Evolutionary conservation across 2,329 filamentous ascomycete genomes (phyloP).

Genomic region (Aureobasidium sp.): DNA sequence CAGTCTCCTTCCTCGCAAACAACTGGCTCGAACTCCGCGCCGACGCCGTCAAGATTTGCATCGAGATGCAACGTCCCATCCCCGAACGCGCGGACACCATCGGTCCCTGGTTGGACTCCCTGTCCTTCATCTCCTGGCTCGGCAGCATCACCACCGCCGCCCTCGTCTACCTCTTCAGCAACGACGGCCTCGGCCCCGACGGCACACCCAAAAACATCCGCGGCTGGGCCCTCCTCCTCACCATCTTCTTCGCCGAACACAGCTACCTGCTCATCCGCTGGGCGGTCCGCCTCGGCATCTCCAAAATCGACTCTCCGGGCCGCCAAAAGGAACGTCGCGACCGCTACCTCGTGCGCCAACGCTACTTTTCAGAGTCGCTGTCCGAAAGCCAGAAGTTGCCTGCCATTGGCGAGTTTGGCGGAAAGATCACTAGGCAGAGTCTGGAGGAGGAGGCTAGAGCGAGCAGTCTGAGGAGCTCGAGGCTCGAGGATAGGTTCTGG

Average conservation of each 20-base stretch:
- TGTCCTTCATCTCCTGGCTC: constrained; percentile 88
- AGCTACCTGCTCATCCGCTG: constrained; percentile 72
- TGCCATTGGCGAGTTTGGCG: constrained; percentile 39
- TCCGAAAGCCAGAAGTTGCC: constrained; percentile 43
- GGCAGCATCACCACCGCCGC: constrained; percentile 81
- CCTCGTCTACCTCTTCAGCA: constrained; percentile 80
- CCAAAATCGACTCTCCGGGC: constrained; percentile 76
- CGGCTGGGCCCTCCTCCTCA: constrained; percentile 70
- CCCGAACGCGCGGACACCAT: constrained; percentile 90
- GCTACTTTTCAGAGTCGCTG: constrained; percentile 65
- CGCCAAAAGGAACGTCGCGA: constrained; percentile 77
- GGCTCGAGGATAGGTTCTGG: constrained; percentile 45
- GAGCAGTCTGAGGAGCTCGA: constrained; percentile 32
- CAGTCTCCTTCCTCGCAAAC: constrained; percentile 81
- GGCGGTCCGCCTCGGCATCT: constrained; percentile 61
- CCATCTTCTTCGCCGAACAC: constrained; percentile 81
- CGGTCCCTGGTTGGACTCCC: constrained; percentile 78
- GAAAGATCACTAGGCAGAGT: constrained; percentile 54
- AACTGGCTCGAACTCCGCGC: constrained; percentile 93
- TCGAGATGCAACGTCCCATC: constrained; percentile 79
- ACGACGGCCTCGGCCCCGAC: constrained; percentile 53
- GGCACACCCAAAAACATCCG: constrained; percentile 63
- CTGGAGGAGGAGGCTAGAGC: constrained; percentile 51
- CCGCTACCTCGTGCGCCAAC: constrained; percentile 70
- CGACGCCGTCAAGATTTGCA: constrained; percentile 88